Conservation (phyloP, 2,329 filamentous ascomycete species). For the Simplicillium sp. region DNA sequence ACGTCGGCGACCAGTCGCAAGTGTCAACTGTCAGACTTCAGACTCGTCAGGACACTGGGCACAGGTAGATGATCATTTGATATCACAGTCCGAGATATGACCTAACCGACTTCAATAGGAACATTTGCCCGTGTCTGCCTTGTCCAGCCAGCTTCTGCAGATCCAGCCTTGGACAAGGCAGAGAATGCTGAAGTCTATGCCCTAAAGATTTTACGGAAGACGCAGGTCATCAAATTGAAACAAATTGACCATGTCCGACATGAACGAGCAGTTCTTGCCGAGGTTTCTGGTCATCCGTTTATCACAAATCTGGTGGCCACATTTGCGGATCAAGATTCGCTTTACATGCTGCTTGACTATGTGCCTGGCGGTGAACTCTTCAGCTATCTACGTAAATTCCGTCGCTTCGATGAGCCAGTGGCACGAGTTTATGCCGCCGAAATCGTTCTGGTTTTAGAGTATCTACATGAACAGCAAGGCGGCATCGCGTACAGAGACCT, state of each 20-base stretch:
- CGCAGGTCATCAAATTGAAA: slow-evolving; percentile 70
- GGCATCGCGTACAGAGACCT: slow-evolving; percentile 72
- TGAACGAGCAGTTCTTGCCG: slow-evolving; percentile 68
- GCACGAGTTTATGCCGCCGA: slow-evolving; percentile 78
- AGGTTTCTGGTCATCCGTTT: slow-evolving; percentile 73
- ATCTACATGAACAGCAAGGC: slow-evolving; percentile 68
- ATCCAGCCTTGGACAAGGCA: slow-evolving; percentile 22
- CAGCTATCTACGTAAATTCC: slow-evolving; percentile 67
- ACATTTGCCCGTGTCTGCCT: slow-evolving; percentile 79
- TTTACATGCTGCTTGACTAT: slow-evolving; percentile 80
- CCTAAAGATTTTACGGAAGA: slow-evolving; percentile 68
- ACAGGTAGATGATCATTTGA: slow-evolving; percentile 44
- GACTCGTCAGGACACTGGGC: slow-evolving; percentile 64
- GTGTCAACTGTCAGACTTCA: slow-evolving; percentile 47
- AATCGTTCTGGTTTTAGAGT: slow-evolving; percentile 74
- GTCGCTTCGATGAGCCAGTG: slow-evolving; percentile 69
- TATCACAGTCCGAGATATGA: slow-evolving; percentile 2
- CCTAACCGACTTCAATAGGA: slow-evolving; percentile 29
- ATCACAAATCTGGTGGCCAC: slow-evolving; percentile 71
- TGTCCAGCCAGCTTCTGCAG: slow-evolving; percentile 51
- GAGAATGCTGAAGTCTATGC: slow-evolving; percentile 53
- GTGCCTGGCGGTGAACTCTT: slow-evolving; percentile 79
- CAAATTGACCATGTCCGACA: slow-evolving; percentile 82
- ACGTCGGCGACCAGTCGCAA: slow-evolving; percentile 17
- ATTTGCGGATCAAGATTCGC: slow-evolving; percentile 68